These are phyloP conservation scores for Protomyces inundatus DNA, from an alignment of 1,139 yeast species.

Conservation along the genomic window DNA sequence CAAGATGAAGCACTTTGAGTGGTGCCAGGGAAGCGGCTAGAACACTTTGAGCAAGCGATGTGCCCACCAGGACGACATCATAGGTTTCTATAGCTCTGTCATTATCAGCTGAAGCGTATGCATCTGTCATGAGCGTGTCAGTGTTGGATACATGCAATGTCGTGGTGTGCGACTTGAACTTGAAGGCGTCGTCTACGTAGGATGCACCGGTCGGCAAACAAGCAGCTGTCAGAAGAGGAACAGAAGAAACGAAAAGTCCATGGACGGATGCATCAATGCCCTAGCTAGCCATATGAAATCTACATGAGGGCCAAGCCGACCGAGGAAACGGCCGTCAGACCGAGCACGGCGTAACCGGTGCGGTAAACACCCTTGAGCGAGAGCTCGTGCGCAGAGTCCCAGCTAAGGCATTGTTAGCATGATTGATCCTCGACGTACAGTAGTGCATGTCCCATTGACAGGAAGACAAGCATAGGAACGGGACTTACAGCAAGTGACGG, in stretches of 20 bases:
- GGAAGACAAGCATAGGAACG: not conserved
- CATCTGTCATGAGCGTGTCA: no score
- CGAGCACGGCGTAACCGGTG: conserved; percentile 84
- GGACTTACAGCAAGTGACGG: conserved; percentile 61
- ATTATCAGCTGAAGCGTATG: not conserved
- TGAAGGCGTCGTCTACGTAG: no score
- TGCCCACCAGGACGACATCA: conserved; percentile 86
- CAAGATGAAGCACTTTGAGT: conserved; percentile 52
- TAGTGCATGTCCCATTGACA: not conserved
- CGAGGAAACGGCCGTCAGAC: conserved; percentile 61
- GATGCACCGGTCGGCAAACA: no score
- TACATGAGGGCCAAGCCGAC: conserved; percentile 43
- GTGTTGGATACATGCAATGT: no score
- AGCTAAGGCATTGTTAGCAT: not conserved
- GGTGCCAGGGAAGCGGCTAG: conserved; percentile 55
- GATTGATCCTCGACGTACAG: not conserved
- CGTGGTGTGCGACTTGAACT: no score
- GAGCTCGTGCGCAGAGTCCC: conserved; percentile 28
- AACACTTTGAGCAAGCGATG: conserved; percentile 83
- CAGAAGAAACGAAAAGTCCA: no score
- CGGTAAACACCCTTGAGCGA: conserved; percentile 53
- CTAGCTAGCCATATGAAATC: not conserved
- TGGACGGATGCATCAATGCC: no score
- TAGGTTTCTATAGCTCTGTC: conserved; percentile 40
- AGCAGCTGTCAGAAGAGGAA: no score